phyloP scores from a whole-genome alignment of 2,329 filamentous ascomycete species.

The Aaosphaeria pasadenensis region DNA sequence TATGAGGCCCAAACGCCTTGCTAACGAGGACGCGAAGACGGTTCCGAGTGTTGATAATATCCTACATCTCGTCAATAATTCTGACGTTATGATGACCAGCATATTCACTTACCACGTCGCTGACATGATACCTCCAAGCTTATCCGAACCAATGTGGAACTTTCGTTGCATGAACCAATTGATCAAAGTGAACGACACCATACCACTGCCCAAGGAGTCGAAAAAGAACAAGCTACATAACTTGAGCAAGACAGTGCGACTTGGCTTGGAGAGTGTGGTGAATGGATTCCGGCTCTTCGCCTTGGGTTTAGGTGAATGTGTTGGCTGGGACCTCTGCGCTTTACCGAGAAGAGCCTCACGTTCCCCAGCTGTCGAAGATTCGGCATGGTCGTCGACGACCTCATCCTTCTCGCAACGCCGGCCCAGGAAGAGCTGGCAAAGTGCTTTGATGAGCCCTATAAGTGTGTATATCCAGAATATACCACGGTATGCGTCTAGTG shows the following conservation, averaged over 20 bases:
- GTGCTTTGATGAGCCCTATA: slow-evolving; percentile 39
- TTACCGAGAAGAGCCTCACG: too few relatives aligned
- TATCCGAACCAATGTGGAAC: slow-evolving; percentile 51
- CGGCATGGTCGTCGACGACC: too few relatives aligned
- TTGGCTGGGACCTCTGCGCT: slow-evolving; percentile 1
- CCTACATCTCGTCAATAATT: slow-evolving; percentile 8
- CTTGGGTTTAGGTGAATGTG: neutral
- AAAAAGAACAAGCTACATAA: slow-evolving; percentile 66
- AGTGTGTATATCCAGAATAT: slow-evolving; percentile 43
- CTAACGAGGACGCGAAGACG: slow-evolving; percentile 44
- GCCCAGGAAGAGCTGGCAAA: slow-evolving; percentile 39
- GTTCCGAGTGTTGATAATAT: slow-evolving; percentile 30
- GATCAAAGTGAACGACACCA: slow-evolving; percentile 51
- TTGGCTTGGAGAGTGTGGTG: slow-evolving; percentile 57
- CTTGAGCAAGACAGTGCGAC: slow-evolving; percentile 53
- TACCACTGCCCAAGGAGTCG: slow-evolving; percentile 68
- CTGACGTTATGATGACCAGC: neutral
- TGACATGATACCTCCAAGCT: slow-evolving; percentile 54
- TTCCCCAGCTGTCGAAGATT: too few relatives aligned
- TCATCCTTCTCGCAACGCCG: slow-evolving; percentile 28
- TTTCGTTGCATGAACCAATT: slow-evolving; percentile 60
- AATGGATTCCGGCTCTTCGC: slow-evolving; percentile 34
- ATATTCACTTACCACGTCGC: slow-evolving; percentile 33
- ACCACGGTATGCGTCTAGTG: slow-evolving; percentile 36
- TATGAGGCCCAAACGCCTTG: slow-evolving; percentile 59